Evolutionary conservation across 306 rosid genomes (phyloP).

Genomic region (Prunus campanulata): DNA sequence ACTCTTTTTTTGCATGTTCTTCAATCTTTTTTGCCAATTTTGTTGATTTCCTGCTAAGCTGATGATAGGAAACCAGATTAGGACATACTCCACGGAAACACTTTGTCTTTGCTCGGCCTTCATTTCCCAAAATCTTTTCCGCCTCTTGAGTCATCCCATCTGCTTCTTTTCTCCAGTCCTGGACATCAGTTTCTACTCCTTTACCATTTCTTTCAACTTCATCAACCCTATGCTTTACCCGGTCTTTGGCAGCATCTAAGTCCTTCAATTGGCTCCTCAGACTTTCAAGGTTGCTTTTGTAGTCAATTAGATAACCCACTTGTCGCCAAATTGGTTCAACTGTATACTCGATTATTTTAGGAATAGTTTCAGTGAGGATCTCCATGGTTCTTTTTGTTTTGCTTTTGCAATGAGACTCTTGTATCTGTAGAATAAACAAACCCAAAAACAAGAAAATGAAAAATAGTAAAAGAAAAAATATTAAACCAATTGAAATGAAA

Average conservation of each 20-base stretch:
- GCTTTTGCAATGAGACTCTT: too few species aligned
- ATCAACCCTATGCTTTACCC: not conserved
- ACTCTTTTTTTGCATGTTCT: not conserved
- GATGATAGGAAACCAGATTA: not conserved
- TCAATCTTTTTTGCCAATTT: not conserved
- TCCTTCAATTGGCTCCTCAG: not conserved
- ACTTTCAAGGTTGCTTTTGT: not conserved
- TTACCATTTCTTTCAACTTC: not conserved
- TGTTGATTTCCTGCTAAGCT: constrained; percentile 10
- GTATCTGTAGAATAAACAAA: too few species aligned
- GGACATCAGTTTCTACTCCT: not conserved
- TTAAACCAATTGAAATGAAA: too few species aligned
- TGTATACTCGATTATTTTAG: constrained; percentile 3
- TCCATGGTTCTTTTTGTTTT: constrained; percentile 6
- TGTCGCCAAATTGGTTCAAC: constrained; percentile 8
- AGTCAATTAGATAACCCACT: constrained; percentile 12
- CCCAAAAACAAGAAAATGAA: too few species aligned
- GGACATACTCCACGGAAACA: constrained; percentile 10
- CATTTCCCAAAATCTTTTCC: too few species aligned
- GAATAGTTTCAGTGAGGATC: not conserved
- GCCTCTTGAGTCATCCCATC: not conserved
- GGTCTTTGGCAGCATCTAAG: not conserved
- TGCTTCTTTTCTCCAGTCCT: constrained; percentile 9
- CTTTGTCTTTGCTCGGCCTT: not conserved
- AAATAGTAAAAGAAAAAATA: too few species aligned